Base-by-base conservation (phyloP, 169 alveolate species). In the Eimeria sp. region DNA sequence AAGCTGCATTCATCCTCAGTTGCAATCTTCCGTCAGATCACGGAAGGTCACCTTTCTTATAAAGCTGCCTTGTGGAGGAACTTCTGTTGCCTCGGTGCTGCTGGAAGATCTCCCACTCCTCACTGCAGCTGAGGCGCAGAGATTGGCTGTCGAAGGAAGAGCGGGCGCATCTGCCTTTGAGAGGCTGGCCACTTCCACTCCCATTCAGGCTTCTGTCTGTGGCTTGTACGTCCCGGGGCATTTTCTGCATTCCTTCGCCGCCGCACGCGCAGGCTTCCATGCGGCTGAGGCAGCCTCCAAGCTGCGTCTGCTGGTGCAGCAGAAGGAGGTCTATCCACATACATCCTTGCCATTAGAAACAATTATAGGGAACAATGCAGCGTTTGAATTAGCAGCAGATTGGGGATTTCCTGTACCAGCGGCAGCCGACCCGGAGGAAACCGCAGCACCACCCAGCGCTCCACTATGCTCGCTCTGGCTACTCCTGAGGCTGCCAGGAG, bases 401-500 rank as follows among this genome's bases (percentile, higher is more conserved):
- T 10, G 62, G 60, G 95, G 88, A 43, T 23, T 43, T 25, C 20
- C 40, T 52, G 60, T n/a, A 27, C 52, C 46, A 52, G 77, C 43
- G 46, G 88, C 52, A 49, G 77, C 30, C 13, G 64, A 37, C 11
- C 20, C 72, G 64, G 25, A 30, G 14, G 49, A 80, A 85, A 37
- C 46, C 25, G 77, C 13, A 49, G 54, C 52, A 20, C 11, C 58
- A 25, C 74, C 52, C n/a, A 60, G 78, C 37, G 78, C 80, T 10
- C 90, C 80, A 43, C 95, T 76, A 6, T 78, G 91, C 60, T n/a
- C 90, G 54, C 89, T 96, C 54, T 62, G 77, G 80, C 74, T 96
- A 33, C 91, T 80, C 60, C 78, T 96, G 74, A 56, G 95, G 58
- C 83, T 96, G 78, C 85, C 66, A 56, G 97, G 97, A 37, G 97